Percentiles rank a stretch among this genome's conserved stretches.
Conservation (phyloP, 1,139 yeast genomes). For the Zhuliangozyma parablackwelliae region DNA sequence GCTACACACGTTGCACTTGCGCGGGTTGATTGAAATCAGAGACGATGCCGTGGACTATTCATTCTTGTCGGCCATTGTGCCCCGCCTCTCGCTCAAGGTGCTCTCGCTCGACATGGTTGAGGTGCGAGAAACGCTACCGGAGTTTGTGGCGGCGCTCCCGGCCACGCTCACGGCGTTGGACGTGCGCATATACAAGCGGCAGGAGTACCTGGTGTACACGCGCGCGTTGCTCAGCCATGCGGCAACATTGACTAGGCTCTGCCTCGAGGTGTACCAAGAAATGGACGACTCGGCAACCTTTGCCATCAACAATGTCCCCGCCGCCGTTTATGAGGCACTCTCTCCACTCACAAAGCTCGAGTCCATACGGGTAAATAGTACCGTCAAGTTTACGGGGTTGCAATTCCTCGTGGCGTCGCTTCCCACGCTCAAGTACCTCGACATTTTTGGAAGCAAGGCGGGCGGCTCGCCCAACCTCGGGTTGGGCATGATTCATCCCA, state of each 20-base stretch:
- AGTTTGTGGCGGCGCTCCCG: conserved; percentile 25
- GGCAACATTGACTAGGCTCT: conserved; percentile 20
- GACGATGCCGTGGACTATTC: conserved; percentile 16
- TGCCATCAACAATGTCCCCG: conserved; percentile 17
- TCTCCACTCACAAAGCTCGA: conserved; percentile 17
- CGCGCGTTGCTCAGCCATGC: conserved; percentile 16
- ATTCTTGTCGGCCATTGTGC: conserved; percentile 21
- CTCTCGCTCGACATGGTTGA: conserved; percentile 45
- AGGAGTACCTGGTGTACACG: conserved; percentile 22
- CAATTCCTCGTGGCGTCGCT: conserved; percentile 21
- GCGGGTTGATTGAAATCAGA: conserved; percentile 21
- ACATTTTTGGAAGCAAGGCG: conserved; percentile 47
- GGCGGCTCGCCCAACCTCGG: conserved; percentile 58
- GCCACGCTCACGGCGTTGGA: conserved; percentile 32
- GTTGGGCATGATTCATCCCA: conserved; percentile 49
- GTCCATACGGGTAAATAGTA: conserved; percentile 40
- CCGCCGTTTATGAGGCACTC: conserved; percentile 11
- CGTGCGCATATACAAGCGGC: conserved; percentile 32
- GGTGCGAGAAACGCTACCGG: conserved; percentile 38
- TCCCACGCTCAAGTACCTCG: conserved; percentile 31
- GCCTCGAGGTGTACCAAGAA: conserved; percentile 43
- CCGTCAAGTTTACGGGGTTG: conserved; percentile 22
- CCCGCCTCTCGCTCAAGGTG: too few species aligned
- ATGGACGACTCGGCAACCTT: conserved; percentile 6
- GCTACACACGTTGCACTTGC: conserved; percentile 21